Evolutionary conservation across 345 rosid species (phyloP), one percentile per base, ranked within the genome.

Genomic region (Eucalyptus sp.): DNA sequence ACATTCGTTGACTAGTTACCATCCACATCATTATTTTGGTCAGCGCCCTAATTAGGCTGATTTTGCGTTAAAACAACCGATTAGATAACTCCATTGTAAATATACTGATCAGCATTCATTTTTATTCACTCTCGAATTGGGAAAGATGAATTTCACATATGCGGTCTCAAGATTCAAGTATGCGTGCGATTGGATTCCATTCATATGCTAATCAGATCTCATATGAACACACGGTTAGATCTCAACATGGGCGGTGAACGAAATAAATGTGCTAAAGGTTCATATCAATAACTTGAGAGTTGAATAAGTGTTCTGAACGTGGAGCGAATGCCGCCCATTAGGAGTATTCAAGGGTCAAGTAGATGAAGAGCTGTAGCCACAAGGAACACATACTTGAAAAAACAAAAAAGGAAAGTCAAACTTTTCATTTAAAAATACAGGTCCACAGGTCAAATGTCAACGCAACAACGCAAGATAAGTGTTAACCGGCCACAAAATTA

Each of bases 361-460:
- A 37, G 46, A 71, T 33, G 81, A 71, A 71, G 81, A 71, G 44
- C 81, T 37, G 81, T 71, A 37, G 46, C 25, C 81, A 37, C 81
- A 71, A 71, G 81, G 46, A 37, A 71, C 81, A 71, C 14, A 71
- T 33, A 71, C 46, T 71, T 71, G 18, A 17, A 68, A 33, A 17
- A 1, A 15, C 3, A 18, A 71, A 37, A 71, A 71, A 37, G 37
- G 20, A 33, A 43, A 87, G 66, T 58, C 88, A 20, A 43, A 27
- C 66, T 33, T 33, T 51, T 18, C 88, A 18, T 87, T 33, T n/a
- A 51, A 51, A 17, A 84, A 52, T 83, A 86, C 46, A 84, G 86
- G 54, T 76, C 88, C 43, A 44, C n/a, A 43, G 50, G 88, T 89
- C 91, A 89, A 64, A 81, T 25, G 89, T 88, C 91, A 88, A 87